phyloP scores from a whole-genome alignment of 192 early-diverging fungal genomes.

The Coemansia furcata region DNA sequence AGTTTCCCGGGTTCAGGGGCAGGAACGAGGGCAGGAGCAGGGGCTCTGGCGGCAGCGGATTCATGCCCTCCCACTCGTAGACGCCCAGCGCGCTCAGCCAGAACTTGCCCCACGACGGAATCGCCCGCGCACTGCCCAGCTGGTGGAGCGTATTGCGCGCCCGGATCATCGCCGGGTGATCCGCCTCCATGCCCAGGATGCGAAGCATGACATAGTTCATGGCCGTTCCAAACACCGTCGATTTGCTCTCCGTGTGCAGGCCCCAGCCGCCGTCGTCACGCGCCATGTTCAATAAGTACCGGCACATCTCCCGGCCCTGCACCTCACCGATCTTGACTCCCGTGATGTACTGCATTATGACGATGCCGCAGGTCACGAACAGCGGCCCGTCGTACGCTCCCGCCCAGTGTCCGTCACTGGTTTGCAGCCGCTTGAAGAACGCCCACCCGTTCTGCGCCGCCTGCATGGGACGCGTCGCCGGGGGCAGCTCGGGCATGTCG shows the following conservation, averaged over 20 bases:
- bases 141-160: constrained; percentile 80
- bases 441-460: constrained; percentile 88
- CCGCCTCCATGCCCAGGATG: constrained; percentile 78
- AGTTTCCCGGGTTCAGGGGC: constrained; percentile 85
- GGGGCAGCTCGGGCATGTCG: constrained; percentile 55
- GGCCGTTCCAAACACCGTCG: constrained; percentile 94
- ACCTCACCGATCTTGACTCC: constrained; percentile 63
- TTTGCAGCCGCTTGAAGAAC: constrained; percentile 86
- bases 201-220: constrained; percentile 92
- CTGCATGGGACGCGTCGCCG: constrained; percentile 69
- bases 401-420: constrained; percentile 91
- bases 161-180: constrained; percentile 82
- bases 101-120: constrained; percentile 98
- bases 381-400: constrained; percentile 97
- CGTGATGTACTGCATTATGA: constrained; percentile 88
- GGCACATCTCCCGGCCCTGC: constrained; percentile 73
- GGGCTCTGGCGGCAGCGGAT: constrained; percentile 93
- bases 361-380: constrained; percentile 91
- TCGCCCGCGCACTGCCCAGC: constrained; percentile 80
- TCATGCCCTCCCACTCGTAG: constrained; percentile 96
- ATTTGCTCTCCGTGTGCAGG: constrained; percentile 90
- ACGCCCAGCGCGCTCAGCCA: constrained; percentile 89
- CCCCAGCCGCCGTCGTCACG: constrained; percentile 97
- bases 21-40: constrained; percentile 76
- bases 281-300: constrained; percentile 84